A percentile compares a stretch with the other conserved stretches of the same genome.
These are phyloP conservation scores for Vitis cinerea DNA, from an alignment of 164 flowering plant genomes.

Conservation along the genomic window DNA sequence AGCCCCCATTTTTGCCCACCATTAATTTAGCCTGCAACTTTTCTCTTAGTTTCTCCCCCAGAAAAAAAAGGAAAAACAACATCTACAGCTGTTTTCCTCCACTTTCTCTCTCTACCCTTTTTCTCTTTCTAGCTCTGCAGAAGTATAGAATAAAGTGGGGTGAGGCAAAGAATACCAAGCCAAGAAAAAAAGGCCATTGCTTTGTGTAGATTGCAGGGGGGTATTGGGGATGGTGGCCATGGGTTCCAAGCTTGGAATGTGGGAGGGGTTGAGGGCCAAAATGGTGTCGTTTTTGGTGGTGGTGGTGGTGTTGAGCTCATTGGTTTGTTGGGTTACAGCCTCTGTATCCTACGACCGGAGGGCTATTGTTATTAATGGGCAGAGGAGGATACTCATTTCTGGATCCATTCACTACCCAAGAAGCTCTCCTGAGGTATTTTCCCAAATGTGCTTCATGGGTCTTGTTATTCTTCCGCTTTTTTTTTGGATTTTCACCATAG, in stretches of 20 bases:
- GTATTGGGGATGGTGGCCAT: too few relatives aligned
- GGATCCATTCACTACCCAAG: constrained; percentile 73
- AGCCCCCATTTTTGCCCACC: too few relatives aligned
- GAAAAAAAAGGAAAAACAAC: constrained; percentile 2
- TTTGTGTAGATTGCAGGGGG: constrained; percentile 9
- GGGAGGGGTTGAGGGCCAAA: too few relatives aligned
- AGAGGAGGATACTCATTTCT: constrained; percentile 51
- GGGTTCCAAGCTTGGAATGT: too few relatives aligned
- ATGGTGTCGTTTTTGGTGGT: neutral
- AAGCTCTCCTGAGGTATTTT: constrained; percentile 62
- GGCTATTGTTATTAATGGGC: constrained; percentile 47
- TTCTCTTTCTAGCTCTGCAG: constrained; percentile 6
- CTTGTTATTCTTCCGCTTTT: constrained; percentile 5
- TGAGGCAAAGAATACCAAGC: constrained; percentile 9
- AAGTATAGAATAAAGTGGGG: constrained; percentile 33
- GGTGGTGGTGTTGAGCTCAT: constrained; percentile 6
- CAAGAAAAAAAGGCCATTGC: constrained; percentile 13
- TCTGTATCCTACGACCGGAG: constrained; percentile 52
- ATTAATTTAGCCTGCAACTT: too few relatives aligned
- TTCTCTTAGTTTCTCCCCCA: constrained; percentile 22
- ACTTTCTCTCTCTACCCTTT: constrained; percentile 2
- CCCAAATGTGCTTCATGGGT: constrained; percentile 30
- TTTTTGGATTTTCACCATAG: neutral
- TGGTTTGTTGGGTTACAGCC: constrained; percentile 20
- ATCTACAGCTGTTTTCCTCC: constrained; percentile 1